phyloP scores from a whole-genome alignment of 331 rosid genomes.

The Quercus phellos region DNA sequence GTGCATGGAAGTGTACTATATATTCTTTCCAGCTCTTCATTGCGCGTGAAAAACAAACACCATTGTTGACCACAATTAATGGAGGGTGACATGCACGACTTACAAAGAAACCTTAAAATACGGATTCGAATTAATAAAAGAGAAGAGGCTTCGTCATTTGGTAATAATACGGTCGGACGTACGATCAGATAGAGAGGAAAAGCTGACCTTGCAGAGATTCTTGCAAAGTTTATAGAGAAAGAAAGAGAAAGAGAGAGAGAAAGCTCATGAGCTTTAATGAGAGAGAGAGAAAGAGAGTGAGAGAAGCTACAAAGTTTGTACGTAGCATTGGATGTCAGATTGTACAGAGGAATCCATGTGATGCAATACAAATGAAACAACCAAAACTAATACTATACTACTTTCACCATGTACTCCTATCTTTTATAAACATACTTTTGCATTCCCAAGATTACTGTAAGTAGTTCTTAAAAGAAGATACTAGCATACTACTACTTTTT shows the following conservation, averaged over 20 bases:
- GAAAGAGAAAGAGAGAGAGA: neutral
- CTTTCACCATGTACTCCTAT: neutral
- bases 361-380: conserved; percentile 20
- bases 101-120: neutral
- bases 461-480: neutral
- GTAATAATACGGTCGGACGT: conserved; percentile 45
- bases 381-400: neutral
- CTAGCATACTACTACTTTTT: too few relatives aligned
- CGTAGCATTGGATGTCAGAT: conserved; percentile 19
- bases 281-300: neutral
- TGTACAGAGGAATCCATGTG: conserved; percentile 27
- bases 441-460: neutral
- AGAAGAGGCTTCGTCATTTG: conserved; percentile 38
- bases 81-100: conserved; percentile 13
- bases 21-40: neutral
- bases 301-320: neutral
- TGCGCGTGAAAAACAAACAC: neutral
- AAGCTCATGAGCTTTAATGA: conserved; percentile 15
- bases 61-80: neutral
- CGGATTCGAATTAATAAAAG: neutral
- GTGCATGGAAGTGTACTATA: neutral
- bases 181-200: neutral
- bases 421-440: neutral
- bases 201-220: conserved; percentile 34
- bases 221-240: conserved; percentile 14